Evolutionary conservation across 2,329 filamentous ascomycete genomes (phyloP).

Genomic region (Alternaria postmessia): DNA sequence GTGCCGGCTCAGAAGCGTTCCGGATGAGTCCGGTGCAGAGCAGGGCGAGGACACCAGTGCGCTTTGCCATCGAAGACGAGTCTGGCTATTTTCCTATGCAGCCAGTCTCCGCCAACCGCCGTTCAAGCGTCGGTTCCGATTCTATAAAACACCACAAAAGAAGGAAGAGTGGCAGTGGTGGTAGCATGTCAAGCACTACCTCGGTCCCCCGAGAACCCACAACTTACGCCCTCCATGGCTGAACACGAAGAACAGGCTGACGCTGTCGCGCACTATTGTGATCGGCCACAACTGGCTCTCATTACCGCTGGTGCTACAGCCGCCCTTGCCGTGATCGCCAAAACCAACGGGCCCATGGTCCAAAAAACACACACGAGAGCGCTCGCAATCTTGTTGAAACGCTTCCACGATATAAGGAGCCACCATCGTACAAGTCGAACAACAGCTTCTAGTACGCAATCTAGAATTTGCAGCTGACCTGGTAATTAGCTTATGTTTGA

Average conservation of each 20-base stretch:
- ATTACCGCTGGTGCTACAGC: neutral
- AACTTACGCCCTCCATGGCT: neutral
- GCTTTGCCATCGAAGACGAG: conserved; percentile 22
- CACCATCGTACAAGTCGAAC: neutral
- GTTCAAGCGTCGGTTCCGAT: conserved; percentile 34
- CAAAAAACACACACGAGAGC: neutral
- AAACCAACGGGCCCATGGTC: neutral
- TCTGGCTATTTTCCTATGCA: conserved; percentile 43
- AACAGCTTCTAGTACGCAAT: neutral
- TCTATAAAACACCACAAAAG: conserved; percentile 31
- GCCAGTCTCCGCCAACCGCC: conserved; percentile 16
- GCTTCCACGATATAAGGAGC: neutral
- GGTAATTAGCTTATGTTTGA: neutral
- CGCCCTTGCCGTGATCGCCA: neutral
- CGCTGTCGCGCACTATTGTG: neutral
- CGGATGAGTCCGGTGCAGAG: conserved; percentile 52
- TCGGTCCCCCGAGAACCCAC: neutral
- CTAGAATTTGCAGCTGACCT: neutral
- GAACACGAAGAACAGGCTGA: neutral
- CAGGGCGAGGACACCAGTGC: conserved; percentile 45
- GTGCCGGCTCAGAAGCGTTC: conserved; percentile 44
- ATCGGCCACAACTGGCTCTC: neutral
- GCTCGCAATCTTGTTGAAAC: neutral
- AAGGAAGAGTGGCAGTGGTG: conserved; percentile 38
- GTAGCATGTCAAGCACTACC: conserved; percentile 28